Conservation (phyloP, 2,329 filamentous ascomycete species). For the Xylariaceae sp. region DNA sequence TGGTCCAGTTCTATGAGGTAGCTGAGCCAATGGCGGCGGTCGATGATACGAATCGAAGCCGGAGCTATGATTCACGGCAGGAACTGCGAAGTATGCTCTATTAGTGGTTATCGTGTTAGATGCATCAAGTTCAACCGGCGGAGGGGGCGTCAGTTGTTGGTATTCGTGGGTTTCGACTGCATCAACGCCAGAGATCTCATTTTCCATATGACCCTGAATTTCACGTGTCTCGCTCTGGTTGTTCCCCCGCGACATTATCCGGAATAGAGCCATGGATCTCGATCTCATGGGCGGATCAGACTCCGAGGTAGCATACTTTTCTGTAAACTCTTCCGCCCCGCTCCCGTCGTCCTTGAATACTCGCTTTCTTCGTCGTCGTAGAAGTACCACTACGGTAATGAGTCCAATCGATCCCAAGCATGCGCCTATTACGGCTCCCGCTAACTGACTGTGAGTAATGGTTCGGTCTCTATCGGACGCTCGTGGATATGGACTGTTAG, state of each 20-base stretch:
- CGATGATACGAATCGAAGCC: conserved; percentile 46
- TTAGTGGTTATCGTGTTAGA: conserved; percentile 33
- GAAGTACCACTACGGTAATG: conserved; percentile 30
- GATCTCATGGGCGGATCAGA: conserved; percentile 35
- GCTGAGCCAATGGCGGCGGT: conserved; percentile 46
- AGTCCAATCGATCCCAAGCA: conserved; percentile 34
- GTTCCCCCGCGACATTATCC: conserved; percentile 42
- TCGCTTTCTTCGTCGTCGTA: conserved; percentile 33
- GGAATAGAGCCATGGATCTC: conserved; percentile 24
- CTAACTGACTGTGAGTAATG: conserved; percentile 39
- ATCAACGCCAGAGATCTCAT: conserved; percentile 37
- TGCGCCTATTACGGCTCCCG: conserved; percentile 43
- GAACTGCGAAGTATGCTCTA: conserved; percentile 37
- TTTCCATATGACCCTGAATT: conserved; percentile 18
- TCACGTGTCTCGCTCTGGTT: conserved; percentile 27
- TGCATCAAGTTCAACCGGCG: conserved; percentile 47
- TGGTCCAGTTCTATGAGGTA: conserved; percentile 46
- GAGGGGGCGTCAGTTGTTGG: conserved; percentile 47
- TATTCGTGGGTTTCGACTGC: conserved; percentile 44
- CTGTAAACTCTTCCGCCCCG: conserved; percentile 34
- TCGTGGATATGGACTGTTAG: conserved; percentile 44
- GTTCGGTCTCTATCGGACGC: conserved; percentile 29
- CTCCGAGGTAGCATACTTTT: conserved; percentile 34
- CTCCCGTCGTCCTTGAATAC: conserved; percentile 20
- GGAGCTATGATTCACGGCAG: conserved; percentile 38